phyloP scores from a whole-genome alignment of 2,329 filamentous ascomycete species.

The Talaromyces sp. region DNA sequence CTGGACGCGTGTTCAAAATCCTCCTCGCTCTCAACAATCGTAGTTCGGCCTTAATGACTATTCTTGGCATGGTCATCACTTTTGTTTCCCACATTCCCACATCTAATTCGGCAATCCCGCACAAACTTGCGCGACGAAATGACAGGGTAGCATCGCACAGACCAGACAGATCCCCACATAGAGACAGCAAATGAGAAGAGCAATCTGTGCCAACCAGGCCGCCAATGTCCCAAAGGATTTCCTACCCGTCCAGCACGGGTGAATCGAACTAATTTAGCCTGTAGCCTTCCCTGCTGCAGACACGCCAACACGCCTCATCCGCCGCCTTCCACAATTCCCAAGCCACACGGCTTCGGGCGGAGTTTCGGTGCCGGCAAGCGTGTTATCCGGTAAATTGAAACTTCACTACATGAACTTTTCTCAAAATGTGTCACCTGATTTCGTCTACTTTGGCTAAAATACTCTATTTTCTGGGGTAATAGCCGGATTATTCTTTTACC shows the following conservation, averaged over 20 bases:
- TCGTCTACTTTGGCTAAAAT: background rate
- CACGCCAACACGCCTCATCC: conserved; percentile 7
- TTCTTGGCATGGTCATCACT: too few relatives aligned
- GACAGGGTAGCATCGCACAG: too few relatives aligned
- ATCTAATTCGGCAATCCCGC: too few relatives aligned
- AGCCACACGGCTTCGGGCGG: background rate
- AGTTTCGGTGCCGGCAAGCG: background rate
- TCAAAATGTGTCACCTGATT: background rate
- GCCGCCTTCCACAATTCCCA: background rate
- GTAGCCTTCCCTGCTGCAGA: background rate
- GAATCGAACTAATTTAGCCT: conserved; percentile 11
- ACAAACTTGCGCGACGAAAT: too few relatives aligned
- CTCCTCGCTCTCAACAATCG: too few relatives aligned
- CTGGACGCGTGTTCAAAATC: too few relatives aligned
- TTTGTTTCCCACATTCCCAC: too few relatives aligned
- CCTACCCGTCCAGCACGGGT: background rate
- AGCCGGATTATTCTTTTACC: background rate
- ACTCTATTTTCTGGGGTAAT: background rate
- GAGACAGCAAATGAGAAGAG: background rate
- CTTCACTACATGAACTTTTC: background rate
- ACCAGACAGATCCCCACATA: too few relatives aligned
- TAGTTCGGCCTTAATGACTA: too few relatives aligned
- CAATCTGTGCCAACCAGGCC: background rate
- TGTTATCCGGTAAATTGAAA: background rate
- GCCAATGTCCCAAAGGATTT: too few relatives aligned